These are phyloP conservation scores for Xenosphaeropsis pyriputrescens DNA, from an alignment of 2,329 filamentous ascomycete genomes.

Conservation along the genomic window DNA sequence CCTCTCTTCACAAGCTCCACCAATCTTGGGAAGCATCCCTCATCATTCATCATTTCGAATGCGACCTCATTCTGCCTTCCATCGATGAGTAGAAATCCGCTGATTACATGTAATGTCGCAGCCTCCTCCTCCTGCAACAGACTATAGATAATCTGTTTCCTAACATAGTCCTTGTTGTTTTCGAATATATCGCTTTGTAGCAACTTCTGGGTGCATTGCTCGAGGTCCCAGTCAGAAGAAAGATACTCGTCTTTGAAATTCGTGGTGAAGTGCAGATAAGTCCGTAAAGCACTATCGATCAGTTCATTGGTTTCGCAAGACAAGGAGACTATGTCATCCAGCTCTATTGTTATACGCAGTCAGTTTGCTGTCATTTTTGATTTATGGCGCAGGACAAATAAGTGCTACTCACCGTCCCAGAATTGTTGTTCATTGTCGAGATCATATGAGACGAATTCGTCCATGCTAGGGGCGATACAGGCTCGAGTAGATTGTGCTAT, in stretches of 20 bases:
- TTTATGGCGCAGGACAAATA: not conserved
- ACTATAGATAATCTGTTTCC: constrained; percentile 84
- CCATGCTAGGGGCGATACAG: constrained; percentile 16
- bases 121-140: constrained; percentile 80
- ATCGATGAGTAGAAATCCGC: constrained; percentile 75
- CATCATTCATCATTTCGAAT: constrained; percentile 77
- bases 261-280: constrained; percentile 68
- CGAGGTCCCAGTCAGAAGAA: constrained; percentile 63
- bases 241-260: constrained; percentile 64
- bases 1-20: constrained; percentile 62
- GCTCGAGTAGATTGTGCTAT: not conserved
- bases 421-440: constrained; percentile 75
- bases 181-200: constrained; percentile 62
- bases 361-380: not conserved
- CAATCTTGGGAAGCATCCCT: constrained; percentile 71
- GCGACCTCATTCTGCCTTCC: constrained; percentile 63
- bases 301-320: constrained; percentile 42
- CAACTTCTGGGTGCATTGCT: constrained; percentile 66
- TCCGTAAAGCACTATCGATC: constrained; percentile 76
- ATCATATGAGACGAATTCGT: constrained; percentile 46
- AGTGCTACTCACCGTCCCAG: constrained; percentile 59
- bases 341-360: constrained; percentile 29
- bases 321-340: constrained; percentile 48
- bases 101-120: constrained; percentile 66
- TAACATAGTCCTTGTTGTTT: constrained; percentile 70